Percentiles rank a stretch among this genome's conserved stretches.
Evolutionary conservation across 371 early-diverging fungal species (phyloP).

Genomic region (Conidiobolus incongruus): DNA sequence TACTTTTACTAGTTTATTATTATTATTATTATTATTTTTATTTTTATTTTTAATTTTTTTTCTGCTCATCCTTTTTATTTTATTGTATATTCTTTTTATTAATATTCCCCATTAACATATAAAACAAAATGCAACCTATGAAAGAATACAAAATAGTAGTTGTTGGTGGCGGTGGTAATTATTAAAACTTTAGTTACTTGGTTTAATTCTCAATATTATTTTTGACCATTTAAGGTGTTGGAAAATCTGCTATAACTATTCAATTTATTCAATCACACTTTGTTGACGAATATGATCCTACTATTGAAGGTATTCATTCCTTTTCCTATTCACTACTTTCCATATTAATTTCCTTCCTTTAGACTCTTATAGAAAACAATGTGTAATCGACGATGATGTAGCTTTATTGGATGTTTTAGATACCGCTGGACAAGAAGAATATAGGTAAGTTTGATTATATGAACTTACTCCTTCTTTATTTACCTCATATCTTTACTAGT

Average conservation of each 20-base stretch:
- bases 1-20: too few species aligned
- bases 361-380: constrained; percentile 82
- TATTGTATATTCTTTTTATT: not conserved
- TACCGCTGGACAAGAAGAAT: constrained; percentile 85
- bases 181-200: not conserved
- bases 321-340: too few species aligned
- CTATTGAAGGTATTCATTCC: constrained; percentile 69
- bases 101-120: constrained; percentile 27
- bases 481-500: too few species aligned
- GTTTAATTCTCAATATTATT: not conserved
- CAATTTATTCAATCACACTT: constrained; percentile 79
- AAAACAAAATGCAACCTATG: constrained; percentile 30
- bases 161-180: constrained; percentile 70
- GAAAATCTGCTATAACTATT: constrained; percentile 72
- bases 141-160: constrained; percentile 62
- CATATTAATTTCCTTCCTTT: not conserved
- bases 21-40: too few species aligned
- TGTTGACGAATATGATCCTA: constrained; percentile 84
- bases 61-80: too few species aligned
- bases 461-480: not conserved
- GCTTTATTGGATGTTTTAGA: constrained; percentile 74
- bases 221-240: constrained; percentile 22
- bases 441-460: constrained; percentile 21
- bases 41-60: too few species aligned
- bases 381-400: constrained; percentile 56